Evolutionary conservation across 2,329 filamentous ascomycete species (phyloP), one percentile per base, ranked within the genome.

Genomic region (Fusarium agapanthi): DNA sequence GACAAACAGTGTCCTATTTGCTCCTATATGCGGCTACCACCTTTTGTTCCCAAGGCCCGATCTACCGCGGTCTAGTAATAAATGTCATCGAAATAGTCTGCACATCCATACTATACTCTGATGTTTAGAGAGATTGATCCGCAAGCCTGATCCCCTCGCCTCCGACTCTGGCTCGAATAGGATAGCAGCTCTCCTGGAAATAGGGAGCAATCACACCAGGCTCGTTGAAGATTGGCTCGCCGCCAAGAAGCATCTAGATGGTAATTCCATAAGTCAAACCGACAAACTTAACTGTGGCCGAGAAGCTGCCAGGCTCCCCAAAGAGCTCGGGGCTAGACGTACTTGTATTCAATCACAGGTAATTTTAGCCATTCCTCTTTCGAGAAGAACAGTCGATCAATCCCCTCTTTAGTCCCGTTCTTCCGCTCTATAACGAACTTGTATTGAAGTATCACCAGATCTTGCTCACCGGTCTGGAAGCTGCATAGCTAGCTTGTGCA

Each of bases 41-140:
- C 3, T 35, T 24, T 35, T 35, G n/a, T 28, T 6, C 8, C 2
- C 3, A 4, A 14, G 8, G 13, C 6, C 12, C 16, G 10, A 20
- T 11, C 16, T 26, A 20, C 12, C 8, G 6, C 20, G n/a, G 16
- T 24, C 7, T 38, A 10, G 10, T 16, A 16, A 18, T 38, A 10
- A 4, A 4, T 18, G 5, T 0, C 8, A 28, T 6, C 6, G 24
- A 12, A n/a, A 16, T 30, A 7, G 6, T 11, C 24, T 18, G 6
- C 15, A 2, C 20, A n/a, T 26, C 3, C 1, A 51, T 16, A 7
- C 14, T 2, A 4, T n/a, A 9, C 2, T 18, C 20, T 5, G 2
- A 16, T 38, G 4, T 3, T 30, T 30, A 24, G 5, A 61, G 24
- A 28, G 18, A 14, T 3, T n/a, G 15, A 3, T 61, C 41, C 3